Conservation (phyloP, 2,329 filamentous ascomycete genomes). For the Diaporthe longicolla region DNA sequence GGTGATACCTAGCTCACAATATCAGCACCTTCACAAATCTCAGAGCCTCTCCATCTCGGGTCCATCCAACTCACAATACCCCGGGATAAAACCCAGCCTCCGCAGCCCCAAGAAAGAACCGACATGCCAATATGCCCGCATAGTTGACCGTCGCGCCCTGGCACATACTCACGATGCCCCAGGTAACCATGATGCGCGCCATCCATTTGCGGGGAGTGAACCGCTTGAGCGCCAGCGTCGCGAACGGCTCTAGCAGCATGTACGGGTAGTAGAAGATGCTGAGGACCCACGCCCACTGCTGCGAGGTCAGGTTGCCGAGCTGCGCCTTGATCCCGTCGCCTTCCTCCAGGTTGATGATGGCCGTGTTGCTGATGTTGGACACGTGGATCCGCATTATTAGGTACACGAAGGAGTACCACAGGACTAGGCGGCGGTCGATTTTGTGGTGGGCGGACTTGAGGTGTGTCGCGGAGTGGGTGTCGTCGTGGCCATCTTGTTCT, state of each 20-base stretch:
- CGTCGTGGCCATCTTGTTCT: background rate
- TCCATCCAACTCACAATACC: constrained; percentile 42
- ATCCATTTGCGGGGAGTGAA: constrained; percentile 47
- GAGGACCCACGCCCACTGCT: constrained; percentile 47
- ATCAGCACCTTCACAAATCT: background rate
- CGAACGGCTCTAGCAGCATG: constrained; percentile 48
- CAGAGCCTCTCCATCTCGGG: fast-evolving
- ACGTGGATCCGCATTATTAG: constrained; percentile 48
- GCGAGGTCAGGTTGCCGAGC: constrained; percentile 45
- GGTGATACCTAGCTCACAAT: constrained; percentile 44
- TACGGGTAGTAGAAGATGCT: constrained; percentile 49
- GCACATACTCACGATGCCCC: constrained; percentile 47
- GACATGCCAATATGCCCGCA: constrained; percentile 47
- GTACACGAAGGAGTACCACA: constrained; percentile 47
- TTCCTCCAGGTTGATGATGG: constrained; percentile 49
- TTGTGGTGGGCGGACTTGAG: constrained; percentile 45
- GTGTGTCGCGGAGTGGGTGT: background rate
- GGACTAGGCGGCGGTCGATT: constrained; percentile 46
- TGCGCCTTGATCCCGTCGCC: constrained; percentile 48
- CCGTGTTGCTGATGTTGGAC: constrained; percentile 48
- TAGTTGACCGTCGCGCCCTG: constrained; percentile 46
- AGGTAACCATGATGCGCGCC: constrained; percentile 48
- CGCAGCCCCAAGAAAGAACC: constrained; percentile 49
- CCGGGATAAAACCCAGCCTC: constrained; percentile 51
- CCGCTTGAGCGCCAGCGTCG: constrained; percentile 46